Evolutionary conservation across 345 rosid genomes (phyloP).

Genomic region (Citropsis articulata): DNA sequence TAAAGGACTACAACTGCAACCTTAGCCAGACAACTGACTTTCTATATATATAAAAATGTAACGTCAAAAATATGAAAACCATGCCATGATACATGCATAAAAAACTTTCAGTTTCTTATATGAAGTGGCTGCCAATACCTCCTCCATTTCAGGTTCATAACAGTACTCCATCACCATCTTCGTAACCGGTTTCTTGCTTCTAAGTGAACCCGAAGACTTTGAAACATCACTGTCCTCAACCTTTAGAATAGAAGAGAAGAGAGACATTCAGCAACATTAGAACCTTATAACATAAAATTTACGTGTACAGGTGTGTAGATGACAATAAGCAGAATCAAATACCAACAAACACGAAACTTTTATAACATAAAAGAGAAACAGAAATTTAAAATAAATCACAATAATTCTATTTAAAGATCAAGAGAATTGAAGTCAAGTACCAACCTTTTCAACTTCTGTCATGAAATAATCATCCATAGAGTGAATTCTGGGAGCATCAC

Average conservation of each 20-base stretch:
- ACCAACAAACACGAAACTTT: not conserved
- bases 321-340: not conserved
- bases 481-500: conserved; percentile 88
- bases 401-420: conserved; percentile 5
- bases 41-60: not conserved
- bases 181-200: conserved; percentile 65
- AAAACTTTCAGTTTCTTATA: not conserved
- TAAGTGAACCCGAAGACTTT: conserved; percentile 46
- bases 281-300: not conserved
- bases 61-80: not conserved
- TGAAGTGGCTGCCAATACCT: conserved; percentile 46
- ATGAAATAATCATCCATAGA: conserved; percentile 98
- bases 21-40: not conserved
- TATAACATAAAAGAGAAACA: conserved; percentile 5
- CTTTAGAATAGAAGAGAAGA: conserved; percentile 30
- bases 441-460: conserved; percentile 96
- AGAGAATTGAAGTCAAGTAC: conserved; percentile 9
- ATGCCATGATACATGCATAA: not conserved
- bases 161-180: conserved; percentile 90
- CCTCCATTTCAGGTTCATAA: conserved; percentile 98
- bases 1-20: not conserved
- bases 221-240: conserved; percentile 64
- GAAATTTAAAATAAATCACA: not conserved
- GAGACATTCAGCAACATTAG: not conserved
- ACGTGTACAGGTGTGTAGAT: not conserved